Percentiles rank a stretch among this genome's conserved stretches.
phyloP scores from a whole-genome alignment of 176 grass and related monocot species.

The Aegilops longissima region DNA sequence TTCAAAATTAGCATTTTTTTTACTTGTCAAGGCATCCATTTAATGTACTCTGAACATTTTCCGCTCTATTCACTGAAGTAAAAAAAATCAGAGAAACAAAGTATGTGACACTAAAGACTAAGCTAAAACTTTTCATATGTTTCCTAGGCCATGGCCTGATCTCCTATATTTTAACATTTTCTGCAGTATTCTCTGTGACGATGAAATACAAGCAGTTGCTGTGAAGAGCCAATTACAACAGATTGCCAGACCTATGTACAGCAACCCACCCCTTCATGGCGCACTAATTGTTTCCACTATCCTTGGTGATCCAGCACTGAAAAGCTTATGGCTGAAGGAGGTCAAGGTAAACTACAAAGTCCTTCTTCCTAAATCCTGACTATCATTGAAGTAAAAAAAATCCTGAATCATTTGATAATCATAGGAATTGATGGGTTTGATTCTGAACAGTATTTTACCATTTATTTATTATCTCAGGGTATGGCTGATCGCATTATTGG shows the following conservation, averaged over 20 bases:
- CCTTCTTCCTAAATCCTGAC: neutral
- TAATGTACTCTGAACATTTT: neutral
- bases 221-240: conserved; percentile 98
- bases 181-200: conserved; percentile 79
- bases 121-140: neutral
- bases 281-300: conserved; percentile 85
- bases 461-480: conserved; percentile 45
- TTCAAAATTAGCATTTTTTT: neutral
- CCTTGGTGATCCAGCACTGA: conserved; percentile 77
- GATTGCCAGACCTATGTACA: conserved; percentile 95
- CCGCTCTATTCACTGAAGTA: neutral
- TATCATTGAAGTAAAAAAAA: neutral
- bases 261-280: conserved; percentile 88
- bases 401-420: neutral
- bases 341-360: conserved; percentile 66
- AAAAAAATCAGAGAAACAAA: neutral
- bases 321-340: conserved; percentile 85
- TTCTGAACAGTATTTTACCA: neutral
- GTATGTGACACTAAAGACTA: neutral
- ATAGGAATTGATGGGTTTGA: neutral
- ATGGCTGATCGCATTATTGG: conserved; percentile 98
- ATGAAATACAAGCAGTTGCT: conserved; percentile 89
- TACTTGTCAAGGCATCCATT: neutral
- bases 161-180: conserved; percentile 1
- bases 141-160: neutral